Base-by-base conservation (phyloP, 2,329 filamentous ascomycete genomes). In the Orbilia blumenaviensis region DNA sequence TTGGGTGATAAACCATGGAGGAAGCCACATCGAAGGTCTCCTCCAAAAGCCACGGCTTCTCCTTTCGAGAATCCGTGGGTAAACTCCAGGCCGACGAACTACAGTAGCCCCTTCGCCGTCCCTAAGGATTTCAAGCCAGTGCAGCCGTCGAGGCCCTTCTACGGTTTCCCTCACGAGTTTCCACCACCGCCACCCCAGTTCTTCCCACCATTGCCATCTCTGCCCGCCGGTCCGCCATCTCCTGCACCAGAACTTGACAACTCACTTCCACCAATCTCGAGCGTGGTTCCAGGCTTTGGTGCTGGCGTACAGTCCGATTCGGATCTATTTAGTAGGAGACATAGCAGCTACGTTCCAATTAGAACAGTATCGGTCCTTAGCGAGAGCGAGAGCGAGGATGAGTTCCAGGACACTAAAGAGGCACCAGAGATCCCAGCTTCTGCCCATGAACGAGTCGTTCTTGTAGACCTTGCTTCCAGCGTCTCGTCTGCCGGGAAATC, bases 381-480 rank as follows among this genome's bases (percentile, higher is more conserved):
- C 38, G 73, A 71, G 14, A 77, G 66, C 25, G 73, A 71, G 27
- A 77, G 73, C 34, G 73, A 77, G 34, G 73, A 77, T 34, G 73
- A 77, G 46, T 71, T 66, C 50, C 68, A 77, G 42, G 66, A 77
- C 52, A 73, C 66, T 12, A 74, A 75, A 25, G 74, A 79, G n/a
- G 60, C 48, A 21, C 71, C 42, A 27, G 73, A 79, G 21, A 52
- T 60, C 38, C 52, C 75, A n/a, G 52, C 52, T 21, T 56, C 52
- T 5, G 62, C 71, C 3, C 60, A 77, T 3, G 79, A 79, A 48
- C 69, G 44, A 14, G 77, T 77, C 29, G 78, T 76, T 12, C 56
- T 71, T n/a, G 78, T 78, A 5, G 77, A 78, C 27, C 71, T 75
- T n/a, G 71, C 67, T 10, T 75, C 71, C 6, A 75, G 71, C 21